Evolutionary conservation across 495 filamentous ascomycete genomes (phyloP), one percentile per base, ranked within the genome.

Genomic region (Podospora anserina): DNA sequence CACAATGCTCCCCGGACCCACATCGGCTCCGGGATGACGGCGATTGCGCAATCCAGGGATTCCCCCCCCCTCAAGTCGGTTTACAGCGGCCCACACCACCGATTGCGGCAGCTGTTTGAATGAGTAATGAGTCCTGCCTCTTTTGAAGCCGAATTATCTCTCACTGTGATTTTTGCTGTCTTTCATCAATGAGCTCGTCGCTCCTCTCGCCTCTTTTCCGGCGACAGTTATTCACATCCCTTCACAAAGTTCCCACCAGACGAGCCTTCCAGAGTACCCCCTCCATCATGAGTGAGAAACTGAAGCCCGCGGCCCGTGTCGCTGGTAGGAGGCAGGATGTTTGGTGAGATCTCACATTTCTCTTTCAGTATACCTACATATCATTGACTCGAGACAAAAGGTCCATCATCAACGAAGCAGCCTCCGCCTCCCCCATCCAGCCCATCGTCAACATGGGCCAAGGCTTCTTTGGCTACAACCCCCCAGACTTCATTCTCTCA

Each of bases 401-500:
- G 92, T 89, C 91, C 54, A 96, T 97, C 78, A 88, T 99, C 83
- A 99, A 99, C 73, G 95, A 98, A 83, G 95, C 92, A 0, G 86
- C 86, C 0, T 83, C 84, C 1, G 90, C 91, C 6, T 97, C 93
- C 11, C 92, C 94, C 7, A 88, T 90, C 60, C 92, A 96, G 76
- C 92, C 93, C 67, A 94, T 97, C 72, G 88, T 96, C 69, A 97
- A 96, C 79, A 93, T 97, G 89, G 93, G 93, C 63, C 93, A 97
- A 80, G 93, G 93, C n/a, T 96, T 96, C 84, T 96, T 95, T 79
- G 95, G 95, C 32, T 99, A 99, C 78, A 99, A 99, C 75, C 95
- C 95, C 57, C 95, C 95, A 1, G 78, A 88, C 16, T 99, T 97
- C 77, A 93, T 97, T 64, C 82, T 96, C 65, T 86, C 97, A 71